Percentiles rank a stretch among this genome's conserved stretches.
phyloP scores from a whole-genome alignment of 1,139 yeast genomes.

The Candida dubliniensis region DNA sequence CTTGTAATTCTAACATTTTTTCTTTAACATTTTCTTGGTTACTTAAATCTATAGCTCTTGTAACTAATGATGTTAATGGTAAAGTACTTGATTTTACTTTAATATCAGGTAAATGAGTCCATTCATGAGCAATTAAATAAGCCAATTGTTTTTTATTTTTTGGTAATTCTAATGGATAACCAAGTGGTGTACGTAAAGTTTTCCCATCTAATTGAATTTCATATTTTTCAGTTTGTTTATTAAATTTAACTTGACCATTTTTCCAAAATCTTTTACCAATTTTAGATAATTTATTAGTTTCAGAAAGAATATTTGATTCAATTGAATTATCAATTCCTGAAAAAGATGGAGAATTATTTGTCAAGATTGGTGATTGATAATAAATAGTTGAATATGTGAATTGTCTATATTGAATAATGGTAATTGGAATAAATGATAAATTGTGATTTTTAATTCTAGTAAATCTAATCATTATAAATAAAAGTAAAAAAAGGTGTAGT shows the following conservation, averaged over 20 bases:
- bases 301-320: slow-evolving; percentile 55
- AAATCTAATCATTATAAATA: slow-evolving; percentile 1
- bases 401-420: slow-evolving; percentile 1
- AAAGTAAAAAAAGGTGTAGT: too few species aligned
- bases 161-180: slow-evolving; percentile 69
- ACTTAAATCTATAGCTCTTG: slow-evolving; percentile 78
- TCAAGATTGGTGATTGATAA: slow-evolving; percentile 2
- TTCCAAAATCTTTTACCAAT: slow-evolving; percentile 86
- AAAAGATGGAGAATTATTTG: slow-evolving; percentile 16
- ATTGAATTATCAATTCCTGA: slow-evolving; percentile 43
- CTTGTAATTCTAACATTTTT: slow-evolving; percentile 50
- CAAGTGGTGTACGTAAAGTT: slow-evolving; percentile 82
- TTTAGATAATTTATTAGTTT: slow-evolving; percentile 69
- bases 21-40: slow-evolving; percentile 41
- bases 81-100: slow-evolving; percentile 77
- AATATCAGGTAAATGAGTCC: slow-evolving; percentile 73
- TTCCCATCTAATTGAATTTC: slow-evolving; percentile 70
- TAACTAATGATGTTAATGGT: slow-evolving; percentile 83
- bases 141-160: slow-evolving; percentile 62
- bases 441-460: neutral
- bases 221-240: slow-evolving; percentile 29
- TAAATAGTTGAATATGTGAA: neutral
- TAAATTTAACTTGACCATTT: slow-evolving; percentile 53
- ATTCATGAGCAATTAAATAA: slow-evolving; percentile 77
- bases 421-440: neutral